Evolutionary conservation across 2,329 filamentous ascomycete species (phyloP).

Genomic region (Penicillium sp.): DNA sequence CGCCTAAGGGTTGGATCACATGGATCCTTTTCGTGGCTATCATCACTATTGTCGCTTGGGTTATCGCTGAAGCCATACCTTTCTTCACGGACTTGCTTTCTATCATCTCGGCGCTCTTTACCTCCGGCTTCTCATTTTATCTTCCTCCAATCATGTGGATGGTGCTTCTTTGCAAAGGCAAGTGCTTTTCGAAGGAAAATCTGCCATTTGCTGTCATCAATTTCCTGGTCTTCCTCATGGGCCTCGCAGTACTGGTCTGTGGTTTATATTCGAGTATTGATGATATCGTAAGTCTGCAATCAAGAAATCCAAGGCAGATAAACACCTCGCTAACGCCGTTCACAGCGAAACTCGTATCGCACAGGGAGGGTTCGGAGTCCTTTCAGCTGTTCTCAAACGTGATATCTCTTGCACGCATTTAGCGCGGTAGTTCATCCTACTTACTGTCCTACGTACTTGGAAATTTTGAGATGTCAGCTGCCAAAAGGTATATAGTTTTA

Average conservation of each 20-base stretch:
- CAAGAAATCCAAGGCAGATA: no score
- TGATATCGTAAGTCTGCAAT: conserved; percentile 32
- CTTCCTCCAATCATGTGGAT: conserved; percentile 51
- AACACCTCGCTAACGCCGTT: not conserved
- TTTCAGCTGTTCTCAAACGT: conserved; percentile 8
- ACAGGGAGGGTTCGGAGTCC: conserved; percentile 2
- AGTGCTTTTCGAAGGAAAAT: conserved; percentile 6
- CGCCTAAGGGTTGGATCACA: conserved; percentile 34
- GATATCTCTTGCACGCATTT: not conserved
- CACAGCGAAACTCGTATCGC: conserved; percentile 3
- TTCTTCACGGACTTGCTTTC: conserved; percentile 71
- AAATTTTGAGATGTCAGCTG: not conserved
- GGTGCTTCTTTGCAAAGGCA: conserved; percentile 22
- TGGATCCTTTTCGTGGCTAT: conserved; percentile 31
- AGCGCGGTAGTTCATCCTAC: not conserved
- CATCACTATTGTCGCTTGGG: conserved; percentile 76
- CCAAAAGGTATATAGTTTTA: not conserved
- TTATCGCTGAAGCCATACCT: conserved; percentile 81
- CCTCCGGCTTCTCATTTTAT: conserved; percentile 86
- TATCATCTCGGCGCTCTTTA: conserved; percentile 66
- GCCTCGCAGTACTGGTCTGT: conserved; percentile 71
- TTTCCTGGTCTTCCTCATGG: conserved; percentile 69
- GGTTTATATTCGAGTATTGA: conserved; percentile 71
- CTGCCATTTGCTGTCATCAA: conserved; percentile 57
- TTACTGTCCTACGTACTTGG: no score